Base-by-base conservation (phyloP, 805 yeast genomes). In the Blastobotrys muscicola region DNA sequence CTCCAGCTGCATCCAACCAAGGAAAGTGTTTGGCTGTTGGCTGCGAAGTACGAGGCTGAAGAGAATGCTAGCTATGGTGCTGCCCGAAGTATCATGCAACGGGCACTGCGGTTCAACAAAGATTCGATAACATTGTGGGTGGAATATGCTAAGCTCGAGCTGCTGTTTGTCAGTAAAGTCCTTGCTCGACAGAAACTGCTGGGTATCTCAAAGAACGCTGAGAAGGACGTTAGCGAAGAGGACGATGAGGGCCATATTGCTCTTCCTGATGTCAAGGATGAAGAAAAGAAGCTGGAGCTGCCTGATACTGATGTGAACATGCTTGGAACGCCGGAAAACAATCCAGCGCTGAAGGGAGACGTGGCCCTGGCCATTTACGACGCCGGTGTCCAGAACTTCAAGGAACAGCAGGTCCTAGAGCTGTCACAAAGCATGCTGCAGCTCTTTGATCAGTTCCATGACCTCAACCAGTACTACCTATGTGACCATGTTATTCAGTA, bases 11-110 rank as follows among this genome's bases (percentile, higher is more conserved):
- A 92, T 59, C 97, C 98, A n/a, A 74, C 83, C 36, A 84, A 89
- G 57, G 75, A 86, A 2, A 83, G 81, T 53, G 83, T 90, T 12
- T 92, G 98, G 98, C 76, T 92, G 36, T 76, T 85, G 55, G 97
- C 96, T 16, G 96, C 97, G 29, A 85, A 85, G 58, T 86, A 85
- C 64, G 97, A 92, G 65, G 81, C 85, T 55, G 96, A 90, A 53
- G 75, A 75, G 26, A 86, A 92, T 62, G 84, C 90, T 34, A 83
- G 87, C 54, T 85, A 94, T 37, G 79, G 82, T 57, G 89, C 94
- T 38, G 89, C 97, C 15, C 75, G 99, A 61, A 76, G 78, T 8
- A 71, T 92, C 20, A 78, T 87, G 61, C 96, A 89, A 62, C 76
- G 83, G 51, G 94, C 82, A 29, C 69, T 92, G 34, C 72, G 94